Conservation (phyloP, 208 protist species). For the Acanthamoeba lenticulata region DNA sequence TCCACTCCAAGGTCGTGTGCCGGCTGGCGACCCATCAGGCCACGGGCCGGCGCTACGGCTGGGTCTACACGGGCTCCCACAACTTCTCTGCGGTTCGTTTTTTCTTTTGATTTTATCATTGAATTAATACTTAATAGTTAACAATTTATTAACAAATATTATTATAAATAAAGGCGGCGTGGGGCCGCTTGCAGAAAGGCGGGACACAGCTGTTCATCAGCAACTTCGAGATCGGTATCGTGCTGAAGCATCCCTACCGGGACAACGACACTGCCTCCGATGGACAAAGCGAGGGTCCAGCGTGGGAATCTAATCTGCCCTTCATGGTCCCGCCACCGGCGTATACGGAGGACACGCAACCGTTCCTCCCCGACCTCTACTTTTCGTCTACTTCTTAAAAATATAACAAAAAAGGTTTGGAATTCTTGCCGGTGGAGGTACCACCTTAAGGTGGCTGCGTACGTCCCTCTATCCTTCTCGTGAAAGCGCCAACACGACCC, state of each 20-base stretch:
- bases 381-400: too few relatives aligned
- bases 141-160: background rate
- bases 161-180: constrained; percentile 22
- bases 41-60: constrained; percentile 63
- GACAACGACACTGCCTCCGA: background rate
- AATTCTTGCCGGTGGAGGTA: too few relatives aligned
- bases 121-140: background rate
- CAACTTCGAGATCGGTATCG: constrained; percentile 75
- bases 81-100: constrained; percentile 69
- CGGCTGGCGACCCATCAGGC: background rate
- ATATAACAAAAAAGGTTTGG: too few relatives aligned
- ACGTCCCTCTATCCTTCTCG: too few relatives aligned
- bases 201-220: constrained; percentile 59
- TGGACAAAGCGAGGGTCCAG: background rate
- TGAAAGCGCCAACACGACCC: too few relatives aligned
- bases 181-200: constrained; percentile 70
- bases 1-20: constrained; percentile 16
- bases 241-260: constrained; percentile 56
- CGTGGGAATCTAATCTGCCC: background rate
- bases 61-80: constrained; percentile 71
- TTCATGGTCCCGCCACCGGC: background rate
- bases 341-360: background rate
- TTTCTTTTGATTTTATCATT: background rate
- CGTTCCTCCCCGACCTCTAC: background rate
- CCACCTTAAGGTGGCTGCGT: too few relatives aligned